Evolutionary conservation across 192 early-diverging fungal species (phyloP).

Genomic region (Coemansia sp.): DNA sequence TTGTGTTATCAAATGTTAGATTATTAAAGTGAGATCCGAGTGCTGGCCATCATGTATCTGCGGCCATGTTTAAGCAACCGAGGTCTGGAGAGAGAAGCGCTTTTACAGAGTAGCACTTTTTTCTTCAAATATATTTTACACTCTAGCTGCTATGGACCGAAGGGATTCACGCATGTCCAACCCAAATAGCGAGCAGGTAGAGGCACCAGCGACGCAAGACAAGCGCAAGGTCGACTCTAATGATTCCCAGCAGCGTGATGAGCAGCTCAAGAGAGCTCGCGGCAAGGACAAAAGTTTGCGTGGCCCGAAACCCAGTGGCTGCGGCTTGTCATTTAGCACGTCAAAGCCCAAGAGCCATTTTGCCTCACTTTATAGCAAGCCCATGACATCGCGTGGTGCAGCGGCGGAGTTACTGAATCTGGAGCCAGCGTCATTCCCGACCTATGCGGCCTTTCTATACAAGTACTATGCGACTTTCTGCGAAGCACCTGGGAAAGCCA

Average conservation of each 20-base stretch:
- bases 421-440: neutral
- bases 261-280: neutral
- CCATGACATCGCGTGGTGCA: neutral
- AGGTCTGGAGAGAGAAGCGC: neutral
- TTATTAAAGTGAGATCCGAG: neutral
- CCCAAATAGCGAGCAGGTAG: neutral
- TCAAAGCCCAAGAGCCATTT: neutral
- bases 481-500: neutral
- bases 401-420: neutral
- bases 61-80: neutral
- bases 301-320: neutral
- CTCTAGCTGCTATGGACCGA: neutral
- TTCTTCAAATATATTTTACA: neutral
- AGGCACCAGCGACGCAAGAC: neutral
- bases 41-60: neutral
- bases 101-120: neutral
- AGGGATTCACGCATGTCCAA: neutral
- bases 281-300: neutral
- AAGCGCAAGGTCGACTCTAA: neutral
- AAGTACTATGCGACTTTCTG: slow-evolving; percentile 1
- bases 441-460: neutral
- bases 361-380: neutral
- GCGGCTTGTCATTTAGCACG: neutral
- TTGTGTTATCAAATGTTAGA: neutral
- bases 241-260: neutral